A percentile compares a stretch with the other conserved stretches of the same genome.
These are phyloP conservation scores for Marasmius sp. DNA, from an alignment of 1,284 basidiomycete species.

Conservation along the genomic window DNA sequence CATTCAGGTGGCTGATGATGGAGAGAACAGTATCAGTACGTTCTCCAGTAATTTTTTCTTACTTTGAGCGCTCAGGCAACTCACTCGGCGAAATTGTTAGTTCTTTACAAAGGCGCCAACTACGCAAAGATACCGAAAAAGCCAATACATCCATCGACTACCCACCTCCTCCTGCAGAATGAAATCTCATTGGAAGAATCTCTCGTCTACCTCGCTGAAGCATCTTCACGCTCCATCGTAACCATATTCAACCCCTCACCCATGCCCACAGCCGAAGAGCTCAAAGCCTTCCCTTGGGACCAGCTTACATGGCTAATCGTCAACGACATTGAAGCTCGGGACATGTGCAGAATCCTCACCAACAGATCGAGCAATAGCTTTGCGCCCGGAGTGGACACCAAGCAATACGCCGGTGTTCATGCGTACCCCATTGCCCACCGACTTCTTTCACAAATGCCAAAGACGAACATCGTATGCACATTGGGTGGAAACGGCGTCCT, in stretches of 20 bases:
- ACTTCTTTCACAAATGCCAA: constrained; percentile 21
- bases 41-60: background rate
- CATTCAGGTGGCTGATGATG: constrained; percentile 53
- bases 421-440: constrained; percentile 10
- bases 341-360: constrained; percentile 31
- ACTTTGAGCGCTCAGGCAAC: background rate
- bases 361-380: constrained; percentile 10
- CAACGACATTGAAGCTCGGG: constrained; percentile 49
- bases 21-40: constrained; percentile 61
- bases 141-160: constrained; percentile 30
- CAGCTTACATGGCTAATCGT: constrained; percentile 53
- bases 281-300: constrained; percentile 47
- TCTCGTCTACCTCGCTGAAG: constrained; percentile 29
- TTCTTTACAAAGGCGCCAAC: constrained; percentile 59
- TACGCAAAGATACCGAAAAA: constrained; percentile 35
- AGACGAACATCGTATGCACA: constrained; percentile 54
- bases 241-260: constrained; percentile 59
- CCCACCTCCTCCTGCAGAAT: constrained; percentile 56
- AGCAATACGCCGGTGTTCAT: constrained; percentile 4
- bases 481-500: constrained; percentile 51
- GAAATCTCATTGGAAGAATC: constrained; percentile 50
- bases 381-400: background rate
- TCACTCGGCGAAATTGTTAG: constrained; percentile 26
- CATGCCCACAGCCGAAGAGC: constrained; percentile 38
- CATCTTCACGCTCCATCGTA: constrained; percentile 15